Evolutionary conservation across 2,329 filamentous ascomycete genomes (phyloP), one percentile per base, ranked within the genome.

Genomic region (Trichophyton simii): DNA sequence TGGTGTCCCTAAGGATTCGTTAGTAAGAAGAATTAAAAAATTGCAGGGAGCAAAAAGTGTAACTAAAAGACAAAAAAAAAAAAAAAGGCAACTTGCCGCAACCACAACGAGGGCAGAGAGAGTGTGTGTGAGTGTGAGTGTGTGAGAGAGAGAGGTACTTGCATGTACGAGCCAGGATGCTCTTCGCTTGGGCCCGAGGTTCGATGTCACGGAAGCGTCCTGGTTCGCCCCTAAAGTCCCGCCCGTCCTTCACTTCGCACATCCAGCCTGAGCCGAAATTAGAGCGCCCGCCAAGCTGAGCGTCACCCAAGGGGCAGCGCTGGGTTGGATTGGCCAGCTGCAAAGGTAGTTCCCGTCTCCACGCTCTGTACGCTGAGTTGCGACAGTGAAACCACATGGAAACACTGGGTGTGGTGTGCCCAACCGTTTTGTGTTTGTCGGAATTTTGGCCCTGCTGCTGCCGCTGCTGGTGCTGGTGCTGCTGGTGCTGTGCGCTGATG

Each of bases 321-420:
- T 5, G 8, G 41, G 20, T n/a, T 8, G 55, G 55, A 58, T 58
- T 58, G 55, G 55, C 41, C 41, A 58, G 55, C 18, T 42, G 55
- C 55, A 22, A 25, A 58, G 34, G 34, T 58, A 36, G 55, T 58
- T 58, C 55, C 34, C 55, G 36, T 41, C 18, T 41, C 41, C 55
- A 58, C 34, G 55, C 55, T 44, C 22, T 34, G 52, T n/a, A 36
- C 46, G 34, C 25, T 55, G 15, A 55, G 31, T 38, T 44, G 55
- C 41, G 55, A 36, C 55, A 25, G 55, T 58, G 55, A 58, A 44
- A 41, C 55, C 55, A 58, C 55, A 58, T 58, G 55, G 55, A 58
- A 44, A 44, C 20, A 36, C 34, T 44, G 31, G 25, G 34, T 42
- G 34, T 42, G 55, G 41, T 58, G 55, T 58, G 55, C 55, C 55